phyloP scores from a whole-genome alignment of 345 rosid genomes.

The Linum lewisii region DNA sequence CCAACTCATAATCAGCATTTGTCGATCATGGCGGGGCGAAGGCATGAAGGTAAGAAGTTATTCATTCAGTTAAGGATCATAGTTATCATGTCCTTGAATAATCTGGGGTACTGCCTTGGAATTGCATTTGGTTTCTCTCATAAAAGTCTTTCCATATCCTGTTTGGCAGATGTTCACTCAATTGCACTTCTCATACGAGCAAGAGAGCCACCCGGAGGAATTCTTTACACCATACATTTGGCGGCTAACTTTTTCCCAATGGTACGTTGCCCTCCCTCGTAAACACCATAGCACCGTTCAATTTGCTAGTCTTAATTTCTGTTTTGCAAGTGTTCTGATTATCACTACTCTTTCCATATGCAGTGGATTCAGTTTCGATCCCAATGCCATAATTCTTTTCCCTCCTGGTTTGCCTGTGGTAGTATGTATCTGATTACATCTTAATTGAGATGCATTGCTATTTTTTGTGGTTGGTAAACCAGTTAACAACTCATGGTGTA shows the following conservation, averaged over 20 bases:
- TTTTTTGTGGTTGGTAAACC: neutral
- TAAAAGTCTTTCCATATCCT: neutral
- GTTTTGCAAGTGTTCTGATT: neutral
- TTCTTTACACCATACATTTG: conserved; percentile 92
- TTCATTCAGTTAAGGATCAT: neutral
- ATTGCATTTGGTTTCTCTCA: neutral
- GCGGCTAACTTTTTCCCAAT: conserved; percentile 56
- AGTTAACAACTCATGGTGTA: neutral
- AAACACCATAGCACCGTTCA: neutral
- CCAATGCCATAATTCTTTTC: conserved; percentile 64
- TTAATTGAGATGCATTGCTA: neutral
- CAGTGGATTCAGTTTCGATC: conserved; percentile 69
- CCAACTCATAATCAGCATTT: conserved; percentile 54
- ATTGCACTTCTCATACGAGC: conserved; percentile 91
- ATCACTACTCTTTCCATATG: conserved; percentile 5
- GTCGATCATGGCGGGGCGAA: conserved; percentile 92
- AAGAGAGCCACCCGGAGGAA: conserved; percentile 97
- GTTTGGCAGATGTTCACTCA: conserved; percentile 80
- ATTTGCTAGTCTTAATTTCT: conserved; percentile 1
- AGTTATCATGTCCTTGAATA: neutral
- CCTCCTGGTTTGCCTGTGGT: conserved; percentile 41
- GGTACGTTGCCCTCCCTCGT: conserved; percentile 30
- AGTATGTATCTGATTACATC: conserved; percentile 34
- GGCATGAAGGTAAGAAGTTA: conserved; percentile 67
- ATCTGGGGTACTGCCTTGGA: neutral